Base-by-base conservation (phyloP, 805 yeast species). In the Pichia sporocuriosa region DNA sequence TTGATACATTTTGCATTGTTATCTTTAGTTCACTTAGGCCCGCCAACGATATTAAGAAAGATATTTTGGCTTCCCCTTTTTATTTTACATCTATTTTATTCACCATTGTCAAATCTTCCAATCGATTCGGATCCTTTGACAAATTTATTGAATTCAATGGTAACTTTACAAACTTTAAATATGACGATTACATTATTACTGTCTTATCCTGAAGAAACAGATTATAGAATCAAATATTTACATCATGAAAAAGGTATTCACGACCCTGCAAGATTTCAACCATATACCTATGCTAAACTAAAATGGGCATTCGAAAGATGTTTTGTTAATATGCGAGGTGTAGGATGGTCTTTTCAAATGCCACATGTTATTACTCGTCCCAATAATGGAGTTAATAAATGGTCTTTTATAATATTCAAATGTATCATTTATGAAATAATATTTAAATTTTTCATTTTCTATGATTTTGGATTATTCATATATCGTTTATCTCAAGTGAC, bases 341-440 rank as follows among this genome's bases (percentile, higher is more conserved):
- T 44, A 16, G 50, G 46, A 2, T 46, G 50, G 50, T 41, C 35
- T 28, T 46, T 40, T 25, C 46, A 46, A 24, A 26, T 35, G 23
- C 25, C 24, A 6, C 30, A 35, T n/a, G 23, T 43, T 11, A 16
- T 16, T 11, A 21, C 21, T 10, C 11, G 12, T n/a, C 30, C 35
- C 11, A 13, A 21, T 2, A 29, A 41, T 11, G 11, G 25, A 10
- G n/a, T 10, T 15, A 35, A 31, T 24, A 46, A 37, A 33, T 43
- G 42, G 47, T 10, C 13, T 7, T 40, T 45, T 21, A 38, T 46
- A 8, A 11, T 43, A 9, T 13, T 35, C 17, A 41, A 42, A 32
- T 40, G 46, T 21, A 30, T 40, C n/a, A 8, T 41, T n/a, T 26
- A 29, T 21, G 49, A 46, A 29, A 29, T 32, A 3, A 21, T 16